These are phyloP conservation scores for Talaromyces sp. DNA, from an alignment of 2,329 filamentous ascomycete genomes.

Conservation along the genomic window DNA sequence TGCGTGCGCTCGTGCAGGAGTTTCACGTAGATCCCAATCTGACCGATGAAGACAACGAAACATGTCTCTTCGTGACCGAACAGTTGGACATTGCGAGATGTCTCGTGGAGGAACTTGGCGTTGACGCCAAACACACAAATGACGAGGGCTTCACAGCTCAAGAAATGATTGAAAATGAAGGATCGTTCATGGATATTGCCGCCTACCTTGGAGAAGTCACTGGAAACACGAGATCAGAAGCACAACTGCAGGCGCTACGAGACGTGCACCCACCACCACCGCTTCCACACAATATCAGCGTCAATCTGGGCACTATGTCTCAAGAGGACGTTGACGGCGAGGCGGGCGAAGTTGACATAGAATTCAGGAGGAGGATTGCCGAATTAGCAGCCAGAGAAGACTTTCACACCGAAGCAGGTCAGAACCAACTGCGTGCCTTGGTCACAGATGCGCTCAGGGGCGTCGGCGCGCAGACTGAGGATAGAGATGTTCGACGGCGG, in stretches of 20 bases:
- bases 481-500: constrained; percentile 62
- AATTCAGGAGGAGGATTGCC: constrained; percentile 81
- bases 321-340: constrained; percentile 55
- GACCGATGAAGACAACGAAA: constrained; percentile 86
- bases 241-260: constrained; percentile 28
- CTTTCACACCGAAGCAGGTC: constrained; percentile 75
- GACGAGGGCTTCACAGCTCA: constrained; percentile 73
- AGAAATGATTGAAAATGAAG: constrained; percentile 75
- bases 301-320: constrained; percentile 73
- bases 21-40: constrained; percentile 77
- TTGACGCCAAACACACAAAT: constrained; percentile 63
- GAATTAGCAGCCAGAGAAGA: constrained; percentile 79
- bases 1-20: constrained; percentile 69
- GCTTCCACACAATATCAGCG: constrained; percentile 69
- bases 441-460: constrained; percentile 75
- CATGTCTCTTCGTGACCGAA: constrained; percentile 90
- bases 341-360: constrained; percentile 67
- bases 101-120: constrained; percentile 76
- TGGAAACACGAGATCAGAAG: constrained; percentile 27
- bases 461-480: constrained; percentile 56
- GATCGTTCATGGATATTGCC: constrained; percentile 70
- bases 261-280: constrained; percentile 53
- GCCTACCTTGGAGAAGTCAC: constrained; percentile 59
- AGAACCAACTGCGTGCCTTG: constrained; percentile 71
- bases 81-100: constrained; percentile 71